Conservation (phyloP, 139 green algal genomes). For the Micractinium conductrix region DNA sequence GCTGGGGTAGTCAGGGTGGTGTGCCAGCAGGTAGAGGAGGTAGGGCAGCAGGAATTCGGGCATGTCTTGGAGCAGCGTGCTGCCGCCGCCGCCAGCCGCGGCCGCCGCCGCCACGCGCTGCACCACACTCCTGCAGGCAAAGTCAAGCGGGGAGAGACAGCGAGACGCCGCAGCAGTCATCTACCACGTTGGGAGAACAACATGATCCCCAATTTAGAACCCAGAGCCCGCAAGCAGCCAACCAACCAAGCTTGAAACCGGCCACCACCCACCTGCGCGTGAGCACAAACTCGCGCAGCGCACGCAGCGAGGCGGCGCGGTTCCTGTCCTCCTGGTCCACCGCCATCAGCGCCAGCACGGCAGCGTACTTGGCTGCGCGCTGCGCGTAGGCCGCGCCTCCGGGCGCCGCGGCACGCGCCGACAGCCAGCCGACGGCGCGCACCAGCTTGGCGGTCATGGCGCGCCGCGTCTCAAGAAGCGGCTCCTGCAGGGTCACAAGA, state of each 20-base stretch:
- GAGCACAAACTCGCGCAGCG: conserved; percentile 48
- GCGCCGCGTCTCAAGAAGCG: conserved; percentile 57
- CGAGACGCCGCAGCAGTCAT: too few species aligned
- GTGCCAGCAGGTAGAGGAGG: conserved; percentile 79
- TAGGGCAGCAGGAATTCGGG: conserved; percentile 85
- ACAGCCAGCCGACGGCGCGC: conserved; percentile 21
- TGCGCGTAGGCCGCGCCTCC: too few species aligned
- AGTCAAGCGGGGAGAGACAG: background rate
- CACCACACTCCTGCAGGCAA: conserved; percentile 30
- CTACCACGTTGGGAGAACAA: too few species aligned
- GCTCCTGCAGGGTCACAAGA: conserved; percentile 67
- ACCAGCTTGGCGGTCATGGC: conserved; percentile 59
- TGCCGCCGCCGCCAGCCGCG: conserved; percentile 28
- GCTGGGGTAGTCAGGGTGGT: conserved; percentile 85
- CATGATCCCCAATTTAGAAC: too few species aligned
- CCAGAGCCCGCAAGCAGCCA: too few species aligned
- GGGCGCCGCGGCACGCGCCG: too few species aligned
- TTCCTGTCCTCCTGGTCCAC: conserved; percentile 57
- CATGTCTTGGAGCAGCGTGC: conserved; percentile 63
- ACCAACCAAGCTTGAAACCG: too few species aligned
- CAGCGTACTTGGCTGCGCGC: conserved; percentile 71
- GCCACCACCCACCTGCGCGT: background rate
- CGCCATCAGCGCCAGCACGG: conserved; percentile 67
- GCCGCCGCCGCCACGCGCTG: conserved; percentile 29
- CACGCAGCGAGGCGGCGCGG: conserved; percentile 36